Percentiles rank a stretch among this genome's conserved stretches.
Evolutionary conservation across 306 rosid genomes (phyloP).

Genomic region (Begonia masoniana): DNA sequence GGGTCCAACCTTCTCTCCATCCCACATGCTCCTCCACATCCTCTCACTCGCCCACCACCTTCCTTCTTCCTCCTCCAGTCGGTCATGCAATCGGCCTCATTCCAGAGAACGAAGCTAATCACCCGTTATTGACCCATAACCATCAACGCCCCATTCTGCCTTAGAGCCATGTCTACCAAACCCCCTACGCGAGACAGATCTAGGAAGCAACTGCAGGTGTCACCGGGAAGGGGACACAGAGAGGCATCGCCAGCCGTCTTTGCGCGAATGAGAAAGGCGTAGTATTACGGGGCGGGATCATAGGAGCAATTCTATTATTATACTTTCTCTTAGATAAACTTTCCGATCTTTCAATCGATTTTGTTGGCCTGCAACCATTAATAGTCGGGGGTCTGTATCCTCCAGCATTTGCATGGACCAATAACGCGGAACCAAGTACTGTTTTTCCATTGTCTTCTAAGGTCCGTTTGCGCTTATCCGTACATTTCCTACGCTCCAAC

Average conservation of each 20-base stretch:
- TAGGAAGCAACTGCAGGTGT: constrained; percentile 51
- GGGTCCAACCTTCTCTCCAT: too few relatives aligned
- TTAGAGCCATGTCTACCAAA: constrained; percentile 10
- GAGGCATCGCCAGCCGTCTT: constrained; percentile 8
- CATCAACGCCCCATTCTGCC: constrained; percentile 18
- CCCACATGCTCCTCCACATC: constrained; percentile 33
- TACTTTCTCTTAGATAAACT: constrained; percentile 18
- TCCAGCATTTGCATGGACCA: not conserved
- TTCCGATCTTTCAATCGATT: constrained; percentile 22
- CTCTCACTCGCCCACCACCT: constrained; percentile 41
- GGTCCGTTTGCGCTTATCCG: not conserved
- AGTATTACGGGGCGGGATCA: constrained; percentile 37
- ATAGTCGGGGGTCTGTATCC: constrained; percentile 33
- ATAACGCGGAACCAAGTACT: not conserved
- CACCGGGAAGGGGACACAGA: constrained; percentile 43
- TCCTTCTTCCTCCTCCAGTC: not conserved
- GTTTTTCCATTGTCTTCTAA: too few relatives aligned
- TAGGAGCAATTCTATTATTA: constrained; percentile 23
- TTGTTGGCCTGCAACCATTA: constrained; percentile 35
- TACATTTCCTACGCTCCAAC: not conserved
- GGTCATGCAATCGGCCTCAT: too few relatives aligned
- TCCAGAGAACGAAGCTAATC: constrained; percentile 21
- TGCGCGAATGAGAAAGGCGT: constrained; percentile 28
- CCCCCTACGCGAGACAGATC: too few relatives aligned
- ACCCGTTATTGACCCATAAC: constrained; percentile 38